These are phyloP conservation scores for Zygosaccharomyces sapae DNA, from an alignment of 1,139 yeast species.

Conservation along the genomic window DNA sequence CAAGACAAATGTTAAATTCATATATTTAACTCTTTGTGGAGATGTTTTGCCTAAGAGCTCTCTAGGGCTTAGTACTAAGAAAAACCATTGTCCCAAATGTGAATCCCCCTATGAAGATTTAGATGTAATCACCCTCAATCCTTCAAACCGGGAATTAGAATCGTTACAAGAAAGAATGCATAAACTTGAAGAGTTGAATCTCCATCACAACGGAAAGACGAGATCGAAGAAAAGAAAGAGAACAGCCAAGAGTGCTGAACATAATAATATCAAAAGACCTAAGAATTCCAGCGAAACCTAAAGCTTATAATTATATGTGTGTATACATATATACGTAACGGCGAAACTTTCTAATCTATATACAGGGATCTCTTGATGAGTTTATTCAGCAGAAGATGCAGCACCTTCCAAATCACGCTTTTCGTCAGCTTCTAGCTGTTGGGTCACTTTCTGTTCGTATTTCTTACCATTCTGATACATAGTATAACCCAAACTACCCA, in stretches of 20 bases:
- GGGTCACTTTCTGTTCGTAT: slow-evolving; percentile 42
- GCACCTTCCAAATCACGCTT: slow-evolving; percentile 14
- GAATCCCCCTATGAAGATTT: slow-evolving; percentile 30
- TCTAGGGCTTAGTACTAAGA: slow-evolving; percentile 32
- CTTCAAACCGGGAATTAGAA: slow-evolving; percentile 28
- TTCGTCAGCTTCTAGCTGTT: slow-evolving; percentile 27
- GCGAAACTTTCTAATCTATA: slow-evolving; percentile 3
- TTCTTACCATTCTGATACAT: slow-evolving; percentile 55
- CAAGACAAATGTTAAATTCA: slow-evolving; percentile 39
- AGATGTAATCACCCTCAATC: slow-evolving; percentile 41
- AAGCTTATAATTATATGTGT: background rate
- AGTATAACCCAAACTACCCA: slow-evolving; percentile 60
- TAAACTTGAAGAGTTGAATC: slow-evolving; percentile 35
- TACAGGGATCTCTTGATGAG: slow-evolving; percentile 6
- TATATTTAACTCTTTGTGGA: slow-evolving; percentile 52
- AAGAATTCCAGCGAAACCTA: slow-evolving; percentile 3
- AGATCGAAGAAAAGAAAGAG: slow-evolving; percentile 36
- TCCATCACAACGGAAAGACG: slow-evolving; percentile 49
- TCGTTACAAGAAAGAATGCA: slow-evolving; percentile 39
- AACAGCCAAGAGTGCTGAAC: slow-evolving; percentile 1
- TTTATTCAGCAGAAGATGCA: slow-evolving; percentile 17
- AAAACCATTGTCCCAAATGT: slow-evolving; percentile 44
- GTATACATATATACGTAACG: background rate
- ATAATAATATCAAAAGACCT: slow-evolving; percentile 6
- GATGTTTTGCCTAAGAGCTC: slow-evolving; percentile 47